phyloP scores from a whole-genome alignment of 768 basidiomycete genomes.

The Mycena amicta region DNA sequence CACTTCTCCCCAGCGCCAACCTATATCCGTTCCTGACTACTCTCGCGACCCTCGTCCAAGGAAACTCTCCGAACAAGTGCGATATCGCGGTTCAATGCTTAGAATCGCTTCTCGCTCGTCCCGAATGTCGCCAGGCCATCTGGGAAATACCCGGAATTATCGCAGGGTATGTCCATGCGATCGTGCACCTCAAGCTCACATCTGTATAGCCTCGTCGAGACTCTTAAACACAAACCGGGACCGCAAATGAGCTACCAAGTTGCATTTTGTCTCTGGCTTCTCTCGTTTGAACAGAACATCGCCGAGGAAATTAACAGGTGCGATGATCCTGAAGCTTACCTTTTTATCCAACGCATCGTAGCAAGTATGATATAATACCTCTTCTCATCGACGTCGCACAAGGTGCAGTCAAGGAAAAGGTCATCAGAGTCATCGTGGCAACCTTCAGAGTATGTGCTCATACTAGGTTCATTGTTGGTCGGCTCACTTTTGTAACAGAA shows the following conservation, averaged over 20 bases:
- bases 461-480: too few relatives aligned
- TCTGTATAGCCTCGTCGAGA: slow-evolving; percentile 72
- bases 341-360: too few relatives aligned
- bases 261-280: slow-evolving; percentile 88
- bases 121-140: slow-evolving; percentile 75
- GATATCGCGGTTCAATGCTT: slow-evolving; percentile 93
- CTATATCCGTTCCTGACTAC: slow-evolving; percentile 61
- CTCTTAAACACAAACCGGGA: slow-evolving; percentile 75
- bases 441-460: slow-evolving; percentile 83
- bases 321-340: too few relatives aligned
- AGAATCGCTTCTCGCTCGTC: slow-evolving; percentile 80
- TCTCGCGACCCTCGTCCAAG: slow-evolving; percentile 64
- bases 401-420: slow-evolving; percentile 93
- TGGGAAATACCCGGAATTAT: slow-evolving; percentile 77
- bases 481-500: too few relatives aligned
- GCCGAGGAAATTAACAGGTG: slow-evolving; percentile 90
- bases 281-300: slow-evolving; percentile 87
- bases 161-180: slow-evolving; percentile 53
- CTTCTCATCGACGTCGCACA: slow-evolving; percentile 83
- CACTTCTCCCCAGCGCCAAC: slow-evolving; percentile 49
- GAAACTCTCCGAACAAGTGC: slow-evolving; percentile 64
- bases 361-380: slow-evolving; percentile 88
- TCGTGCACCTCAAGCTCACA: too few relatives aligned
- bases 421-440: slow-evolving; percentile 89
- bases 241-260: slow-evolving; percentile 98